Conservation (phyloP, 2,329 filamentous ascomycete species). For the Fusarium acutatum region DNA sequence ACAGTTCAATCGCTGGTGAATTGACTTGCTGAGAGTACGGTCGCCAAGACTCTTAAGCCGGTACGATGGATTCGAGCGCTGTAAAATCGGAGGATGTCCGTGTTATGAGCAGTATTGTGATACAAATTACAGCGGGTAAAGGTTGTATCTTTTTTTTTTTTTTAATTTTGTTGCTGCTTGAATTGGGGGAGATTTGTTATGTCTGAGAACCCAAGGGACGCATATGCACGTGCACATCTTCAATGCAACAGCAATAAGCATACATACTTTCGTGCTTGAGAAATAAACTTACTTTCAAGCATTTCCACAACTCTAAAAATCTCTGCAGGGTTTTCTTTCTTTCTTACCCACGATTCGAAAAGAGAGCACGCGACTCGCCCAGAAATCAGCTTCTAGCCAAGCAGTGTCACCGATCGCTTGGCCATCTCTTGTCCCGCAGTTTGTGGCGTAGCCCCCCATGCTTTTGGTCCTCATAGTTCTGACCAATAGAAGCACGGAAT, state of each 20-base stretch:
- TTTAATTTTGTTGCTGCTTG: not conserved
- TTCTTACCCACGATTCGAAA: not conserved
- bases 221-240: constrained; percentile 3
- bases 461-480: not conserved
- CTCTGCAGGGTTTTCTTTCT: not conserved
- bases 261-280: not conserved
- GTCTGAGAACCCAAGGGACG: not conserved
- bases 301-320: not conserved
- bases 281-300: constrained; percentile 5
- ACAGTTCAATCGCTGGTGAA: not conserved
- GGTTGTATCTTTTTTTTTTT: not conserved
- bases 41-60: not conserved
- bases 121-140: not conserved
- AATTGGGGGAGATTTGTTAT: not conserved
- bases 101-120: not conserved
- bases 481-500: not conserved
- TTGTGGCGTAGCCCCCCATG: constrained; percentile 14
- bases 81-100: not conserved
- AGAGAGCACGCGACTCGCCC: constrained; percentile 21
- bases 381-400: constrained; percentile 19
- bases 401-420: constrained; percentile 6
- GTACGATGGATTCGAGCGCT: not conserved
- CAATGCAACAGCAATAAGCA: constrained; percentile 4
- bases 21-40: not conserved
- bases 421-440: constrained; percentile 14